phyloP scores from a whole-genome alignment of 495 filamentous ascomycete genomes.

The Podospora tetraspora region DNA sequence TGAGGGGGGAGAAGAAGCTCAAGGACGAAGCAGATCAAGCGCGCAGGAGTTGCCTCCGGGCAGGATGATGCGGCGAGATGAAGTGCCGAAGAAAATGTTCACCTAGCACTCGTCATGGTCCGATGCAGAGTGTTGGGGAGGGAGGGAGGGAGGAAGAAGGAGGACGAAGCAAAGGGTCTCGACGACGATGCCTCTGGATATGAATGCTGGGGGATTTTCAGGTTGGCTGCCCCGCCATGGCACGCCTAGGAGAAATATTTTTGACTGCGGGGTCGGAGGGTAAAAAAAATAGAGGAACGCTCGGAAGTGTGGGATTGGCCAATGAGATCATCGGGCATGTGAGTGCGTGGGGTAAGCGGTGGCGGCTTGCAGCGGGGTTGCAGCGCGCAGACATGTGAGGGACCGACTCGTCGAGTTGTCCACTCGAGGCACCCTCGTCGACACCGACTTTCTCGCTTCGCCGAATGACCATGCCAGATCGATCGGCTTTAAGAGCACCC shows the following conservation, averaged over 20 bases:
- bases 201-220: neutral
- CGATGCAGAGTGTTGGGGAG: conserved; percentile 5
- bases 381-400: neutral
- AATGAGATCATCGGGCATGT: neutral
- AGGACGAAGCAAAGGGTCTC: neutral
- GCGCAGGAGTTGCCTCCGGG: conserved; percentile 12
- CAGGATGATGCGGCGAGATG: conserved; percentile 6
- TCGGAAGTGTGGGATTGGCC: neutral
- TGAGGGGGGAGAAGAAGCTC: neutral
- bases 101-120: conserved; percentile 15
- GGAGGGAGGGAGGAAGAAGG: conserved; percentile 8
- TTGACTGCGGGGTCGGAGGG: neutral
- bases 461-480: neutral
- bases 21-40: conserved; percentile 5
- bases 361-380: neutral
- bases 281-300: neutral
- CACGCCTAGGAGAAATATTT: neutral
- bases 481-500: neutral
- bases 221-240: neutral
- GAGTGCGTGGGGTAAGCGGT: neutral
- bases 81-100: conserved; percentile 8
- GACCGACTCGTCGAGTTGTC: neutral
- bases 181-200: conserved; percentile 10
- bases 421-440: neutral
- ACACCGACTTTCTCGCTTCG: neutral